Conservation (phyloP, 2,329 filamentous ascomycete species). For the Penicillium freii region DNA sequence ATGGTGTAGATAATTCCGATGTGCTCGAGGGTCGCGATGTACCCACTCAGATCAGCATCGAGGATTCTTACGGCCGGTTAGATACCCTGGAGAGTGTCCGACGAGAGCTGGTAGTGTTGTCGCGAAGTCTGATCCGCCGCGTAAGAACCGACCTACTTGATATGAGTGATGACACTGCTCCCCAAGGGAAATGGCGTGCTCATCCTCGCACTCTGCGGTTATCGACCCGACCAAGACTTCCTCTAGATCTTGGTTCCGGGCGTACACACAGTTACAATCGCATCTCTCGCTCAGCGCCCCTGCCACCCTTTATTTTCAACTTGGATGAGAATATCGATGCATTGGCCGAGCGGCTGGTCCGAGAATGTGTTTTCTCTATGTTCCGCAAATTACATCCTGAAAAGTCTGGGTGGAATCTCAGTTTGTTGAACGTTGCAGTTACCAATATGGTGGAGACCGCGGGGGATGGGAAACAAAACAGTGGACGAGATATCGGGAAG, state of each 20-base stretch:
- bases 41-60: constrained; percentile 88
- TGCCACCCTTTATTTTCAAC: constrained; percentile 73
- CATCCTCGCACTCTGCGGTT: constrained; percentile 78
- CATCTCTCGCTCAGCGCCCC: constrained; percentile 69
- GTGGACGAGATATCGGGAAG: constrained; percentile 72
- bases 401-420: constrained; percentile 71
- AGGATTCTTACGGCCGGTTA: constrained; percentile 81
- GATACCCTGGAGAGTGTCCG: constrained; percentile 62
- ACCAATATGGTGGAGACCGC: constrained; percentile 73
- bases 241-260: constrained; percentile 50
- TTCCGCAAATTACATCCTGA: constrained; percentile 73
- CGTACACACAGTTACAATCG: constrained; percentile 63
- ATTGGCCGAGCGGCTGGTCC: constrained; percentile 66
- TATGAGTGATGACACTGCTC: constrained; percentile 42
- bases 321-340: constrained; percentile 57
- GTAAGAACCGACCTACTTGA: constrained; percentile 75
- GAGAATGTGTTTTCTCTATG: constrained; percentile 66
- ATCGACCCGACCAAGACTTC: constrained; percentile 65
- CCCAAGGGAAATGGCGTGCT: constrained; percentile 65
- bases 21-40: constrained; percentile 70
- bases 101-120: constrained; percentile 67
- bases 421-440: constrained; percentile 81
- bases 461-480: constrained; percentile 50
- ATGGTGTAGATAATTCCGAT: constrained; percentile 74
- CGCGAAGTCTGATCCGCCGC: constrained; percentile 68